A percentile compares a stretch with the other conserved stretches of the same genome.
These are phyloP conservation scores for Arachis hypogaea DNA, from an alignment of 306 rosid genomes.

Conservation along the genomic window DNA sequence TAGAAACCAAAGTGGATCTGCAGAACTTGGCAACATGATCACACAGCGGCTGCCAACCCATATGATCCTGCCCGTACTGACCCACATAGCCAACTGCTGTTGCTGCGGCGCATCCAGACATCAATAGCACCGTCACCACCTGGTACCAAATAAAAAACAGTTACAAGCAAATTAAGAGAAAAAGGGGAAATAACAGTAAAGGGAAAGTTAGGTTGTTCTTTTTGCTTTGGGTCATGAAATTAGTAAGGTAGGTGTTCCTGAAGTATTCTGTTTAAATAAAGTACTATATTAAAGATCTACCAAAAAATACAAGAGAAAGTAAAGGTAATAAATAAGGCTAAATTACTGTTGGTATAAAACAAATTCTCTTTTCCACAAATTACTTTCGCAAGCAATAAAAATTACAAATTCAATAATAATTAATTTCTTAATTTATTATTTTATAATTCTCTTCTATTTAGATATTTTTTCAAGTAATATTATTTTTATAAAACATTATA, in stretches of 20 bases:
- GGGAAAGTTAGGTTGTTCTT: neutral
- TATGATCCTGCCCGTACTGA: slow-evolving; percentile 56
- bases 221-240: neutral
- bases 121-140: slow-evolving; percentile 60
- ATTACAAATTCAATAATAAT: no score
- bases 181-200: no score
- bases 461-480: no score
- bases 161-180: neutral
- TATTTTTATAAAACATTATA: no score
- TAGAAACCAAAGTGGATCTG: slow-evolving; percentile 45
- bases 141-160: neutral
- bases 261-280: neutral
- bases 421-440: no score
- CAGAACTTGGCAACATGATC: slow-evolving; percentile 59
- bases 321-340: no score
- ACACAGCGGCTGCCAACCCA: slow-evolving; percentile 62
- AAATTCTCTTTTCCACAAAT: no score
- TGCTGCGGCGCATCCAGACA: slow-evolving; percentile 73
- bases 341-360: no score
- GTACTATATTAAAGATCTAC: no score
- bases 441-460: no score
- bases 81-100: slow-evolving; percentile 70
- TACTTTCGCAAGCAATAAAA: no score
- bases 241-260: neutral
- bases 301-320: no score